Evolutionary conservation across 208 protist species (phyloP), one percentile per base, ranked within the genome.

Genomic region (Angomonas deanei): DNA sequence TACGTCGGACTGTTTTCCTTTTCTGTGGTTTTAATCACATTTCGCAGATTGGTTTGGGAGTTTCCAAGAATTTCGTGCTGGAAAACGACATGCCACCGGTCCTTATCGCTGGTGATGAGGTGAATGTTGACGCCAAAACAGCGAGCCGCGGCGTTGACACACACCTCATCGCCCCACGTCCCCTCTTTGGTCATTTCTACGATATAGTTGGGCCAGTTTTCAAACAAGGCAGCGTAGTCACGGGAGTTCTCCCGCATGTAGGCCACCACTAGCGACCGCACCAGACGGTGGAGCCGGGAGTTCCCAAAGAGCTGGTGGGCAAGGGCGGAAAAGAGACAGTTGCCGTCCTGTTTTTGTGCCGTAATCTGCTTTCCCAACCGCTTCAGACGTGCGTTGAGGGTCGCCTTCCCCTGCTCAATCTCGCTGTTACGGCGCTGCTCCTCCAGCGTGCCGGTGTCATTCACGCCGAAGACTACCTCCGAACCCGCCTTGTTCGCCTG

Each of bases 41-140:
- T 33, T 26, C 64, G 48, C 21, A 66, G 15, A 17, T 56, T 55
- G 1, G 70, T 62, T 42, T 69, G 30, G 0, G 76, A 82, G 58
- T 72, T 57, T 4, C 74, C 58, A 0, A 93, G 68, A 21, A 84
- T 62, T 49, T 89, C 76, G 34, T 88, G 75, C 54, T 84, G 82
- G 60, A 94, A 94, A 33, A 91, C 73, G 21, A 91, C 68, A 68
- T 91, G 83, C 85, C 88, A 94, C 1, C 80, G 78, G n/a, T 39
- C 60, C 15, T 21, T 62, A 32, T 85, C 78, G 55, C 84, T 92
- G 19, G 84, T 92, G 66, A 94, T 89, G 72, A 94, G 84, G 68
- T 91, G 84, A 63, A 94, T 90, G 53, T 91, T 80, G 19, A 88
- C 84, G 57, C 72, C 66, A 65, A 94, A 94, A 61, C 82, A 94